Conservation (phyloP, 345 rosid species). For the Conringia planisiliqua region DNA sequence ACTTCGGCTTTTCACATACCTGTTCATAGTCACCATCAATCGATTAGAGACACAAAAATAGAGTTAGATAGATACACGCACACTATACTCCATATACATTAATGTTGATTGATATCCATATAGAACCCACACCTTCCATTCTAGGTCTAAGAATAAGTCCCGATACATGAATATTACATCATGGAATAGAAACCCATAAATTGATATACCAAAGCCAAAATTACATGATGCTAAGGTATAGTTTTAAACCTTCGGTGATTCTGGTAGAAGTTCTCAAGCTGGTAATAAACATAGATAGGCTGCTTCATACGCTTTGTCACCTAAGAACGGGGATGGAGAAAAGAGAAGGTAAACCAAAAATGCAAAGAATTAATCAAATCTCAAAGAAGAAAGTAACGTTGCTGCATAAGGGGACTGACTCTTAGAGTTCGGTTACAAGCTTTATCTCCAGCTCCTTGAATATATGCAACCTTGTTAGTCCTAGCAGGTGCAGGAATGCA, state of each 20-base stretch:
- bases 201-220: not conserved
- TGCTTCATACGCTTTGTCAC: conserved; percentile 76
- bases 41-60: not conserved
- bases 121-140: conserved; percentile 6
- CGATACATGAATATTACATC: not conserved
- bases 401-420: conserved; percentile 40
- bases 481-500: conserved; percentile 60
- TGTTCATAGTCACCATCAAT: conserved; percentile 29
- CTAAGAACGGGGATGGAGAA: conserved; percentile 38
- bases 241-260: conserved; percentile 82
- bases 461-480: conserved; percentile 56
- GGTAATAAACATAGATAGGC: conserved; percentile 91
- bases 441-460: conserved; percentile 50
- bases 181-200: not conserved
- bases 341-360: conserved; percentile 18
- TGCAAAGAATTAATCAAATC: not conserved
- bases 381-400: not conserved
- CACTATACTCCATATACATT: not conserved
- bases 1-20: conserved; percentile 94
- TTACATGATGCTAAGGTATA: not conserved
- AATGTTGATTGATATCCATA: not conserved
- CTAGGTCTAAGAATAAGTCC: not conserved
- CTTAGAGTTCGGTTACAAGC: conserved; percentile 48
- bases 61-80: not conserved
- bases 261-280: conserved; percentile 97